Base-by-base conservation (phyloP, 352 stramenopile species). In the Peronospora destructor region DNA sequence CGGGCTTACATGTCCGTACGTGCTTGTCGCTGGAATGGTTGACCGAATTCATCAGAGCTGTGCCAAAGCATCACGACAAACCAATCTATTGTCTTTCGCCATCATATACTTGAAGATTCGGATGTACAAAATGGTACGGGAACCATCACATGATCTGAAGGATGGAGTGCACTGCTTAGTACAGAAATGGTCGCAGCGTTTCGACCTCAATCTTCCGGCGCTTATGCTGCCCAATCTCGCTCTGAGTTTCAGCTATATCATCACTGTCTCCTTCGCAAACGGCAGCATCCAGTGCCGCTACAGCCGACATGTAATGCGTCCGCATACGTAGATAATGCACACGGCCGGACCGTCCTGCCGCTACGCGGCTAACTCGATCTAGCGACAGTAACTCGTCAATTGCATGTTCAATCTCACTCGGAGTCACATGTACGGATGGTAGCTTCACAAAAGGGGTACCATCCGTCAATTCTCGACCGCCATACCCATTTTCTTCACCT, bases 261-360 rank as follows among this genome's bases (percentile, higher is more conserved):
- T 78, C 72, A n/a, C 53, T 68, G 42, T 83, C 71, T 51, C 53
- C 69, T 61, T 88, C 68, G 39, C 77, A 88, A 14, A 86, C 56
- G 11, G 68, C 72, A 6, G 61, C 64, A 64, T 88, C 72, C n/a
- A 88, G 49, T 2, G 77, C 77, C 12, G 74, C 74, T 16, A 84
- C 40, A 8, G 77, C 77, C 25, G 77, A 86, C 48, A 86, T 45
- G 33, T 74, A 85, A 45, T 88, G 74, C 3, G 77, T 84, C 8
- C 71, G 68, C 59, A 88, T 71, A 10, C 66, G 54, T 17, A 88
- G 59, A 33, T 84, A 88, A 9, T 83, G 71, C 21, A 71, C 48
- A 2, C 77, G 77, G 19, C 72, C 74, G 10, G 74, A 56, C 11
- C 77, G 68, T 9, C 77, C 77, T 11, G 61, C 64, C 0, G 74